Evolutionary conservation across 306 rosid genomes (phyloP).

Genomic region (Albizia julibrissin): DNA sequence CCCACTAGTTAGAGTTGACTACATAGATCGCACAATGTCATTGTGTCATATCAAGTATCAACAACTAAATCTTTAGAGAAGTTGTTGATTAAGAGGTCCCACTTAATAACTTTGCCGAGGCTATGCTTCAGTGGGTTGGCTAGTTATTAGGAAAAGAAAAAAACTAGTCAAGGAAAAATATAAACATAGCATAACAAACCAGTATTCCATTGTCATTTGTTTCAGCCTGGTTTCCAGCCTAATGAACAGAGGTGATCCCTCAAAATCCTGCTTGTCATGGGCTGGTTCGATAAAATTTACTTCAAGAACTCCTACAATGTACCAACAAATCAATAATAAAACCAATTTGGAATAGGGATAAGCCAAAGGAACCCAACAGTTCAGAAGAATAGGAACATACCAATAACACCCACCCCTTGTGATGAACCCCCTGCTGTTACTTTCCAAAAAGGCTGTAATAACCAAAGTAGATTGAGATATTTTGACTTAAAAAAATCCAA

Average conservation of each 20-base stretch:
- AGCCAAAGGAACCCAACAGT: constrained; percentile 24
- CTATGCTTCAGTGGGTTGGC: not conserved
- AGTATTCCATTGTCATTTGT: constrained; percentile 73
- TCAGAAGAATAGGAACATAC: constrained; percentile 51
- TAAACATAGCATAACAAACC: constrained; percentile 56
- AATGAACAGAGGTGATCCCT: constrained; percentile 70
- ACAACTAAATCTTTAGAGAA: too few relatives aligned
- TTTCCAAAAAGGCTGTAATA: constrained; percentile 90
- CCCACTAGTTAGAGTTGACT: too few relatives aligned
- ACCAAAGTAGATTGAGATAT: not conserved
- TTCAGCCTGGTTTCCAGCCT: constrained; percentile 83
- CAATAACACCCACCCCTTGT: constrained; percentile 80
- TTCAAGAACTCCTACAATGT: constrained; percentile 79
- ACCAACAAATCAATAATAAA: constrained; percentile 29
- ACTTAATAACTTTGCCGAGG: too few relatives aligned
- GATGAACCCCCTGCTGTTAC: constrained; percentile 67
- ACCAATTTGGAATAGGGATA: not conserved
- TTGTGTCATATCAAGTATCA: too few relatives aligned
- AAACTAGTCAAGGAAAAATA: constrained; percentile 15
- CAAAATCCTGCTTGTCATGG: constrained; percentile 98
- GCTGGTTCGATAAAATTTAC: constrained; percentile 96
- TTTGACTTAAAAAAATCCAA: not conserved
- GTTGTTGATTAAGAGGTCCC: too few relatives aligned
- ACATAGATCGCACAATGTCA: too few relatives aligned
- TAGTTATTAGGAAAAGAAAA: not conserved